phyloP scores from a whole-genome alignment of 2,329 filamentous ascomycete genomes.

The Sporothrix phasma region DNA sequence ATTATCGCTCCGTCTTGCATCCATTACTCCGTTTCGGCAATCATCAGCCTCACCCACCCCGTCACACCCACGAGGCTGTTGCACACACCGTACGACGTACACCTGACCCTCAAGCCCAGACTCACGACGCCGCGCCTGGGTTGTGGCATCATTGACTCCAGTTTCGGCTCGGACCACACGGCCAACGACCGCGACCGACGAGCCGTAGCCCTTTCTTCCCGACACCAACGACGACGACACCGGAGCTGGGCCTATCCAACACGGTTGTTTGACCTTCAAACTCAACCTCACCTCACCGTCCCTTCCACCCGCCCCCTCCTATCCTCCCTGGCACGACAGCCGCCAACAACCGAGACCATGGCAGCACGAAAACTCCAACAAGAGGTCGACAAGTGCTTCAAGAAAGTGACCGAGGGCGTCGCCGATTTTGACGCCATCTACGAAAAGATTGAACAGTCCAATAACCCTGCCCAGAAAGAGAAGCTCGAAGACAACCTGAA shows the following conservation, averaged over 20 bases:
- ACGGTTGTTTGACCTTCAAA: not conserved
- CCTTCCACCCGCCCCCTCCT: not conserved
- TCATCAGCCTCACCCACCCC: not conserved
- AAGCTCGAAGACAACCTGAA: conserved; percentile 97
- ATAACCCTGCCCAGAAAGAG: conserved; percentile 91
- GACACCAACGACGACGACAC: not conserved
- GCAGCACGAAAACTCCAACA: conserved; percentile 92
- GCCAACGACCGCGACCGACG: not conserved
- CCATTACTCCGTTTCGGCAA: not conserved
- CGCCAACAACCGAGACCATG: conserved; percentile 46
- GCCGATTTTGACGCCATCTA: conserved; percentile 88
- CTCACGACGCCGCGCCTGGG: not conserved
- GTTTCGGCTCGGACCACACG: not conserved
- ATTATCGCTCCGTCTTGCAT: too few relatives aligned
- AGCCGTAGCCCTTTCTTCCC: not conserved
- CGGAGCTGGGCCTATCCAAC: not conserved
- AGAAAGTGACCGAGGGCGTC: conserved; percentile 91
- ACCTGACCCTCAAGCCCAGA: not conserved
- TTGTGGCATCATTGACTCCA: not conserved
- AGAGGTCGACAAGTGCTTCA: conserved; percentile 99
- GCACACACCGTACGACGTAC: not conserved
- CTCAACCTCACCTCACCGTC: not conserved
- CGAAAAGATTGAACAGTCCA: conserved; percentile 91
- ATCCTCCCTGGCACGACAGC: not conserved
- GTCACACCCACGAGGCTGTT: not conserved